These are phyloP conservation scores for Nicotiana obtusifolia DNA, from an alignment of 257 asterid species.

Conservation along the genomic window DNA sequence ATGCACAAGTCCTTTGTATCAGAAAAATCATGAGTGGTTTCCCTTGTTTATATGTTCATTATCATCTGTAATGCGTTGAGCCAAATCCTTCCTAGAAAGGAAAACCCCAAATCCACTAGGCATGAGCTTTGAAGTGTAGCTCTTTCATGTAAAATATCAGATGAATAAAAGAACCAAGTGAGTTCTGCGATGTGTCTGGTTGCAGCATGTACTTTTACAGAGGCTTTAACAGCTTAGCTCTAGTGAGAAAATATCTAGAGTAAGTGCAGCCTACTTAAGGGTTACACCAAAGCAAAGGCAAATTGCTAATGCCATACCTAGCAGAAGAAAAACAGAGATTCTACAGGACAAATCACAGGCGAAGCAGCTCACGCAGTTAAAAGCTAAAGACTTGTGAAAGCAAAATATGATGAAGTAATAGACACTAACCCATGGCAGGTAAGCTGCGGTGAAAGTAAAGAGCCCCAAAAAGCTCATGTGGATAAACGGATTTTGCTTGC, in stretches of 20 bases:
- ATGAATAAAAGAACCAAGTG: background rate
- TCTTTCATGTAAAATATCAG: background rate
- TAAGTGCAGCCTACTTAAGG: background rate
- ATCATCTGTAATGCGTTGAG: background rate
- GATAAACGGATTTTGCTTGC: conserved; percentile 97
- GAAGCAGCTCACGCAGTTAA: background rate
- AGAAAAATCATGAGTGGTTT: background rate
- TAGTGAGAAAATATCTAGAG: background rate
- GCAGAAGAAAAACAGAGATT: conserved; percentile 1
- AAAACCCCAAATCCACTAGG: background rate
- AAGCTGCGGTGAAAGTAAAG: conserved; percentile 97
- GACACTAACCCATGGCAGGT: conserved; percentile 93
- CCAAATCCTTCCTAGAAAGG: background rate
- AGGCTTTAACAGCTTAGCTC: background rate
- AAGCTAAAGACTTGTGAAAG: background rate
- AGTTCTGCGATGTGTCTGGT: background rate
- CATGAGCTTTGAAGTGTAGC: background rate
- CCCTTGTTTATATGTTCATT: background rate
- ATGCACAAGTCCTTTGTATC: background rate
- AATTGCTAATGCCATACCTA: background rate
- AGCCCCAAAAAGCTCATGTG: conserved; percentile 99
- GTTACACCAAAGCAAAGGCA: background rate
- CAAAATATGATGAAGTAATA: background rate
- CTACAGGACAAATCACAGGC: background rate
- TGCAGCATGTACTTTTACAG: background rate